Base-by-base conservation (phyloP, 495 filamentous ascomycete species). In the Rusavskia elegans region DNA sequence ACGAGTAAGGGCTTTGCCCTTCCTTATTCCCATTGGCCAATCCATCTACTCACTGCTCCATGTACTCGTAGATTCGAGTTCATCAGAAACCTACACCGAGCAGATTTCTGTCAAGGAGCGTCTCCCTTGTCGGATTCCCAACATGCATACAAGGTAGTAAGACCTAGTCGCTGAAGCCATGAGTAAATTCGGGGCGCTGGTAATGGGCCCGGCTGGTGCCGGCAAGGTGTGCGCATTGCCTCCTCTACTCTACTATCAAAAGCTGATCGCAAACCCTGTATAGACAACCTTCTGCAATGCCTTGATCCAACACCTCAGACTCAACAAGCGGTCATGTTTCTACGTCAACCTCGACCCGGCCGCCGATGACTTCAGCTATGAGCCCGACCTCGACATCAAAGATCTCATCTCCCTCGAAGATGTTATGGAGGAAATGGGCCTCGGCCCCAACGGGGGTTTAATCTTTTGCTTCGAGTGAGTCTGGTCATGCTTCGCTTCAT, bases 311-410 rank as follows among this genome's bases (percentile, higher is more conserved):
- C 87, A 98, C 61, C 82, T 95, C 20, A 83, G 85, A 58, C 82
- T 84, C 55, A 88, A 87, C 60, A 85, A 84, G 44, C 85, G 92
- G 1, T 93, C 88, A 51, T 86, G 82, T 66, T 93, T 89, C 76
- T 98, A 98, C 71, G 82, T 98, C 55, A 98, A 98, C 70, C 85
- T 98, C 56, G 92, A 98, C 67, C 92, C 92, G 11, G 92, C 92
- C 52, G 92, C 92, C 58, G 89, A 96, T 66, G 77, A 82, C 40
- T 97, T 98, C 66, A 77, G 79, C 59, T 93, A 95, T 65, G 73
- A 87, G 56, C 92, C 92, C 1, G 92, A 97, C 62, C 78, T 97
- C 56, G 92, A 98, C 64, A 98, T 98, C 72, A 89, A 88, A 63
- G 89, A 97, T 51, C 77, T 96, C 25, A 95, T 98, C 66, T 87